A percentile compares a stretch with the other conserved stretches of the same genome.
These are phyloP conservation scores for Ogataea angusta DNA, from an alignment of 805 yeast genomes.

Conservation along the genomic window DNA sequence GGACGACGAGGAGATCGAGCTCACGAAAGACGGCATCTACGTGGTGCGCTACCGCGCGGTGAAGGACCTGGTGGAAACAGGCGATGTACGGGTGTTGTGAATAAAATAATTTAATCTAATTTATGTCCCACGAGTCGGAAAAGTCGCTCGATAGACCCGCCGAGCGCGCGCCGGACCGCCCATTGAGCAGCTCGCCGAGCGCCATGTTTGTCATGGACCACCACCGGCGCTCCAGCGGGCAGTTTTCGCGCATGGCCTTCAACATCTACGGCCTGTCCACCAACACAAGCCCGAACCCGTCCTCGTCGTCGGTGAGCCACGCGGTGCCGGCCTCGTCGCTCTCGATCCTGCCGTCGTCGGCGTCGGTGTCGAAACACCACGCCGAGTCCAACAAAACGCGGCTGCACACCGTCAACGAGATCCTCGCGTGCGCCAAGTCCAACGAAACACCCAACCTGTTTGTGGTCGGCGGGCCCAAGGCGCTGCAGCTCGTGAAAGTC, in stretches of 20 bases:
- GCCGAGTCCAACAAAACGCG: conserved; percentile 23
- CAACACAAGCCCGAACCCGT: conserved; percentile 9
- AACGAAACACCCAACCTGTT: conserved; percentile 34
- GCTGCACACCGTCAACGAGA: conserved; percentile 34
- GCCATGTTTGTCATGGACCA: conserved; percentile 22
- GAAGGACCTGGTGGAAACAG: conserved; percentile 37
- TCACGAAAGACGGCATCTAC: conserved; percentile 64
- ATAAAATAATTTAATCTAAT: not conserved
- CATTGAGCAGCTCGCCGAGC: conserved; percentile 22
- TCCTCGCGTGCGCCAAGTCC: conserved; percentile 33
- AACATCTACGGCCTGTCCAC: conserved; percentile 49
- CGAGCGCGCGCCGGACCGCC: conserved; percentile 7
- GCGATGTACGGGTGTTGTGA: conserved; percentile 42
- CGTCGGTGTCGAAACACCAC: conserved; percentile 26
- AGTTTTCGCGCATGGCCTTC: conserved; percentile 54
- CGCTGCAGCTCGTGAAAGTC: conserved; percentile 37
- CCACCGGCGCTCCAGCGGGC: conserved; percentile 31
- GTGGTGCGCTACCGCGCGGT: conserved; percentile 66
- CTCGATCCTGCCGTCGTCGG: conserved; percentile 17
- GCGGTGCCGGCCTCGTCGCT: conserved; percentile 23
- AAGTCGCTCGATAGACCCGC: conserved; percentile 4
- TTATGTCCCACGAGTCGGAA: conserved; percentile 6
- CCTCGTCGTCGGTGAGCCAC: conserved; percentile 13
- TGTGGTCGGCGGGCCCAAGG: conserved; percentile 42
- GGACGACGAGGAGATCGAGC: conserved; percentile 55